These are phyloP conservation scores for Coniochaeta sp. DNA, from an alignment of 2,329 filamentous ascomycete species.

Conservation along the genomic window DNA sequence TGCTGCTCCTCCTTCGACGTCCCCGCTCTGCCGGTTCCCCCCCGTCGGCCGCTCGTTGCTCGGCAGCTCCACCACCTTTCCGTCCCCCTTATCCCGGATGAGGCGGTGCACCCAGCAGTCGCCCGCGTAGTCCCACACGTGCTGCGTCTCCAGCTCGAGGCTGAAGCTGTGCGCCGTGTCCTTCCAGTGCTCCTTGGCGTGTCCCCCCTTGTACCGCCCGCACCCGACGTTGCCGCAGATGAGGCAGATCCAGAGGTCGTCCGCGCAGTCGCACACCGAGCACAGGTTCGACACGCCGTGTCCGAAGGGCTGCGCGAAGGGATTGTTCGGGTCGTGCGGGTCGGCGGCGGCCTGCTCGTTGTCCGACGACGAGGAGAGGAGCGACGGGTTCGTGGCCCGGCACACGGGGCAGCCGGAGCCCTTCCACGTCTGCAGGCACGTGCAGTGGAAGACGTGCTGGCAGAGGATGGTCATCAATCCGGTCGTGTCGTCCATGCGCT, in stretches of 20 bases:
- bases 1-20: neutral
- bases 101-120: slow-evolving; percentile 95
- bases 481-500: slow-evolving; percentile 96
- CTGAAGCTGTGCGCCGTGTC: slow-evolving; percentile 84
- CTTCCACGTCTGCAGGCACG: slow-evolving; percentile 92
- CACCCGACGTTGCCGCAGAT: slow-evolving; percentile 92
- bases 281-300: slow-evolving; percentile 63
- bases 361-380: slow-evolving; percentile 12
- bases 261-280: slow-evolving; percentile 68
- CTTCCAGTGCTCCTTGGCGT: slow-evolving; percentile 91
- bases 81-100: slow-evolving; percentile 88
- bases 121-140: slow-evolving; percentile 96
- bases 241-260: slow-evolving; percentile 91
- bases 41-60: slow-evolving; percentile 24
- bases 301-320: slow-evolving; percentile 48
- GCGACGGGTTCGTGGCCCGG: slow-evolving; percentile 63
- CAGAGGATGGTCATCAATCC: slow-evolving; percentile 93
- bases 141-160: slow-evolving; percentile 86
- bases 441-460: slow-evolving; percentile 96
- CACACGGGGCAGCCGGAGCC: slow-evolving; percentile 92
- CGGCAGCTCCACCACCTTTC: slow-evolving; percentile 87
- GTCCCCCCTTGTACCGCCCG: slow-evolving; percentile 86
- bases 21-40: slow-evolving; percentile 3
- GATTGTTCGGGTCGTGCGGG: slow-evolving; percentile 39
- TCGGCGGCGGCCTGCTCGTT: slow-evolving; percentile 14